Percentiles rank a stretch among this genome's conserved stretches.
These are phyloP conservation scores for Xenoacremonium recifei DNA, from an alignment of 2,329 filamentous ascomycete genomes.

Conservation along the genomic window DNA sequence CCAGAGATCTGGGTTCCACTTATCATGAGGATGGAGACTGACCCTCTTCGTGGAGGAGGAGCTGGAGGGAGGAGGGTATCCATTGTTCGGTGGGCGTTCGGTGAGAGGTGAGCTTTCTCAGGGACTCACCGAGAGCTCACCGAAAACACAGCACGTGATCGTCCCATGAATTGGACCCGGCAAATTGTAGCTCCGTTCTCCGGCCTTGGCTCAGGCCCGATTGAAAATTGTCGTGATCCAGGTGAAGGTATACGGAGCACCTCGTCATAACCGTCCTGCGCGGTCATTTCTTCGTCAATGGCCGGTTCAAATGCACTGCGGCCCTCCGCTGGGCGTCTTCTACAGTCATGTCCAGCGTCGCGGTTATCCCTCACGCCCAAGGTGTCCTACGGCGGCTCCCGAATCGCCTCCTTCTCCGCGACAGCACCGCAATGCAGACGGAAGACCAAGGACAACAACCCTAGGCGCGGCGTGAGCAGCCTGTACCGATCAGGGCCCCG, in stretches of 20 bases:
- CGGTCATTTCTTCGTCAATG: slow-evolving; percentile 26
- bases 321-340: slow-evolving; percentile 24
- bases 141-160: no score
- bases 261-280: slow-evolving; percentile 12
- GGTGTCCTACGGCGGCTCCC: slow-evolving; percentile 8
- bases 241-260: slow-evolving; percentile 9
- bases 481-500: slow-evolving; percentile 74
- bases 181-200: slow-evolving; percentile 13
- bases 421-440: slow-evolving; percentile 48
- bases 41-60: slow-evolving; percentile 1
- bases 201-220: no score
- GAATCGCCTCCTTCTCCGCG: slow-evolving; percentile 50
- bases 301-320: slow-evolving; percentile 27
- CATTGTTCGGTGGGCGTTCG: slow-evolving; percentile 9
- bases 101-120: slow-evolving; percentile 17
- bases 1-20: slow-evolving; percentile 17
- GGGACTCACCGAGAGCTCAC: no score
- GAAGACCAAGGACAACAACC: slow-evolving; percentile 71
- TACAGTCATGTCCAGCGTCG: slow-evolving; percentile 13
- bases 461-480: slow-evolving; percentile 76
- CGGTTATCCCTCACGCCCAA: slow-evolving; percentile 10
- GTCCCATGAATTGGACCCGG: not conserved
- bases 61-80: slow-evolving; percentile 8
- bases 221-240: no score
- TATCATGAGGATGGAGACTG: slow-evolving; percentile 13